phyloP scores from a whole-genome alignment of 2,329 filamentous ascomycete genomes.

The Penicillium capsulatum region DNA sequence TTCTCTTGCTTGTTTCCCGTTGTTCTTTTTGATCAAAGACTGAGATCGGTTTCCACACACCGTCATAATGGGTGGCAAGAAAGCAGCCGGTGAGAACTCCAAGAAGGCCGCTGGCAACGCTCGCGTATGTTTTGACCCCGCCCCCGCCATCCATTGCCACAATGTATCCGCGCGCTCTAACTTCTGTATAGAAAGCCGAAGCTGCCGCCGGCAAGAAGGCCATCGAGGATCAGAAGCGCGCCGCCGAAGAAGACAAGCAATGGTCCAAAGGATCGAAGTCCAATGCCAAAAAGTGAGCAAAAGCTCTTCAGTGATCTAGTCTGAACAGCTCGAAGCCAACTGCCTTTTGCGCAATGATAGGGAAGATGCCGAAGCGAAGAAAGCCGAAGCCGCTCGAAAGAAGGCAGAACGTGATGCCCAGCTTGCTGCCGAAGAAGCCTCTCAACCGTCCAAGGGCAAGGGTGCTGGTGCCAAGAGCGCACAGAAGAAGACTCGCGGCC shows the following conservation, averaged over 20 bases:
- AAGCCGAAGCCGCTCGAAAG: slow-evolving; percentile 75
- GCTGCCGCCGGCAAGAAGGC: slow-evolving; percentile 76
- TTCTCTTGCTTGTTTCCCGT: slow-evolving; percentile 3
- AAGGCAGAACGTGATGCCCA: slow-evolving; percentile 89
- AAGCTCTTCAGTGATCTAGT: not conserved
- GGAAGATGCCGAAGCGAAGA: slow-evolving; percentile 79
- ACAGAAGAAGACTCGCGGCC: slow-evolving; percentile 58
- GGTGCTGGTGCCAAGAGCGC: slow-evolving; percentile 49
- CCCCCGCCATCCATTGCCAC: slow-evolving; percentile 23
- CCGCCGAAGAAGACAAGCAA: slow-evolving; percentile 65
- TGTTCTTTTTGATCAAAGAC: slow-evolving; percentile 5
- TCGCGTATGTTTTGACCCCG: slow-evolving; percentile 36
- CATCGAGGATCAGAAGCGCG: slow-evolving; percentile 61
- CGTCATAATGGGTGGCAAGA: slow-evolving; percentile 67
- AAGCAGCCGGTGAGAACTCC: slow-evolving; percentile 62
- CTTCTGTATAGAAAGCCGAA: slow-evolving; percentile 70
- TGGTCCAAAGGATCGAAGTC: slow-evolving; percentile 86
- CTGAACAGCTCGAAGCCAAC: slow-evolving; percentile 1
- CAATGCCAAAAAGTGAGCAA: slow-evolving; percentile 71
- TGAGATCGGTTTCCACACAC: not conserved
- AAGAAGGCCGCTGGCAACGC: slow-evolving; percentile 91
- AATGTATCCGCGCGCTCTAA: slow-evolving; percentile 13
- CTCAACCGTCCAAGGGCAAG: slow-evolving; percentile 59
- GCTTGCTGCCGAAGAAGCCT: slow-evolving; percentile 75
- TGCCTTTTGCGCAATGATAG: slow-evolving; percentile 46